These are phyloP conservation scores for Cryptomeria japonica DNA, from an alignment of 75 land plant genomes.

Conservation along the genomic window DNA sequence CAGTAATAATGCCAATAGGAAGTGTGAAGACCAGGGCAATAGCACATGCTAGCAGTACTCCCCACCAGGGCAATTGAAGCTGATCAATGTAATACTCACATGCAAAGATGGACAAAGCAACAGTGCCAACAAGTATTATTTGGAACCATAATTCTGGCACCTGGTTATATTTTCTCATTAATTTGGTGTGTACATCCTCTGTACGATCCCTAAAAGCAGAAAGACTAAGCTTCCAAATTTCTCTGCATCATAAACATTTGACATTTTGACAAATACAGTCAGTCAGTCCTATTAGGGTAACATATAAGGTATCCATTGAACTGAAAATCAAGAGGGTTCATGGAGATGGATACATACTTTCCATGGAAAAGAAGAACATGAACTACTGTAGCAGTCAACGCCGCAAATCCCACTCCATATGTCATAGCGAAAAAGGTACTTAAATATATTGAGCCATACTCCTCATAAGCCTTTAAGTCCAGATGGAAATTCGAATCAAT, in stretches of 20 bases:
- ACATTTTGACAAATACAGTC: neutral
- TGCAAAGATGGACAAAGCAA: slow-evolving; percentile 25
- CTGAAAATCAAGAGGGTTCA: neutral
- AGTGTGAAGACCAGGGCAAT: slow-evolving; percentile 44
- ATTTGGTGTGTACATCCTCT: slow-evolving; percentile 52
- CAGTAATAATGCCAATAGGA: slow-evolving; percentile 46
- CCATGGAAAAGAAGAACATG: slow-evolving; percentile 63
- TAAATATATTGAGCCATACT: slow-evolving; percentile 35
- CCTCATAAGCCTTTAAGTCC: slow-evolving; percentile 35
- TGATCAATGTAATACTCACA: slow-evolving; percentile 37
- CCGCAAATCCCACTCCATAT: slow-evolving; percentile 68
- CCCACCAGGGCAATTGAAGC: slow-evolving; percentile 64
- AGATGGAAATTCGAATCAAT: slow-evolving; percentile 34
- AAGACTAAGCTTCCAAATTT: slow-evolving; percentile 42
- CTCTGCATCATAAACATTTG: slow-evolving; percentile 23
- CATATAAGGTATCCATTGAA: neutral
- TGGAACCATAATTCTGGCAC: slow-evolving; percentile 55
- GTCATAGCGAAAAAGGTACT: slow-evolving; percentile 58
- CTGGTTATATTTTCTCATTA: slow-evolving; percentile 50
- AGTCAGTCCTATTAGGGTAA: neutral
- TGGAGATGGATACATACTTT: slow-evolving; percentile 21
- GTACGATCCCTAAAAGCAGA: slow-evolving; percentile 28
- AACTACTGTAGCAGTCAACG: slow-evolving; percentile 44
- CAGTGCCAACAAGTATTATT: slow-evolving; percentile 22
- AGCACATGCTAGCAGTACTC: slow-evolving; percentile 38